Conservation (phyloP, 257 asterid species). For the Lithospermum erythrorhizon region DNA sequence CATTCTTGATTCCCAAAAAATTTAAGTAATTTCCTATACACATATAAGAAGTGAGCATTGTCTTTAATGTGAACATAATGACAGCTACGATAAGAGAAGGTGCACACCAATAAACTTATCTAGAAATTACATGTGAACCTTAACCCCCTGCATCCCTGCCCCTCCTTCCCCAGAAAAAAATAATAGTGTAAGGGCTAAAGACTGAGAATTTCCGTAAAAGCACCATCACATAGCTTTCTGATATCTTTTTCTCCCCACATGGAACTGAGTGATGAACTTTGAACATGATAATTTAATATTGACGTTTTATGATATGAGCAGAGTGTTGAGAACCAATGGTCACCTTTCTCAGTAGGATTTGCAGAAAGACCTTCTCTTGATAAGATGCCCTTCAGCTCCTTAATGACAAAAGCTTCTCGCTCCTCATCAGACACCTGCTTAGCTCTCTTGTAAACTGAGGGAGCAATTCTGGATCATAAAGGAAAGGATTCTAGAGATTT, state of each 20-base stretch:
- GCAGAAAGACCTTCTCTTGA: conserved; percentile 76
- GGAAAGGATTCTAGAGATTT: conserved; percentile 5
- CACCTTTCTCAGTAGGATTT: conserved; percentile 90
- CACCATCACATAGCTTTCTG: not conserved
- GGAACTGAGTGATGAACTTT: too few relatives aligned
- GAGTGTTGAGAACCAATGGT: conserved; percentile 3
- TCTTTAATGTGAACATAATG: too few relatives aligned
- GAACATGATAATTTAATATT: too few relatives aligned
- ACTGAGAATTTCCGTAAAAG: too few relatives aligned
- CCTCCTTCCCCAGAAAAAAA: not conserved
- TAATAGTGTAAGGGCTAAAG: not conserved
- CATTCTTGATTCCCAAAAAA: too few relatives aligned
- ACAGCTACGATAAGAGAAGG: too few relatives aligned
- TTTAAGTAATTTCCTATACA: too few relatives aligned
- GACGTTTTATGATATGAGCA: too few relatives aligned
- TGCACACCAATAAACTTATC: too few relatives aligned
- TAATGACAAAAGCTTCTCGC: conserved; percentile 60
- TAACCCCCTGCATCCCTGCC: not conserved
- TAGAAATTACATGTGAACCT: too few relatives aligned
- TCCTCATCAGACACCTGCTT: conserved; percentile 68
- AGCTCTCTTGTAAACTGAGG: conserved; percentile 72
- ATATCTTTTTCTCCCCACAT: too few relatives aligned
- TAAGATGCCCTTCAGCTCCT: conserved; percentile 77
- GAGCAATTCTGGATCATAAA: conserved; percentile 48
- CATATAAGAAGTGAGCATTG: too few relatives aligned